phyloP scores from a whole-genome alignment of 169 alveolate species.

The Plasmodium falciparum region DNA sequence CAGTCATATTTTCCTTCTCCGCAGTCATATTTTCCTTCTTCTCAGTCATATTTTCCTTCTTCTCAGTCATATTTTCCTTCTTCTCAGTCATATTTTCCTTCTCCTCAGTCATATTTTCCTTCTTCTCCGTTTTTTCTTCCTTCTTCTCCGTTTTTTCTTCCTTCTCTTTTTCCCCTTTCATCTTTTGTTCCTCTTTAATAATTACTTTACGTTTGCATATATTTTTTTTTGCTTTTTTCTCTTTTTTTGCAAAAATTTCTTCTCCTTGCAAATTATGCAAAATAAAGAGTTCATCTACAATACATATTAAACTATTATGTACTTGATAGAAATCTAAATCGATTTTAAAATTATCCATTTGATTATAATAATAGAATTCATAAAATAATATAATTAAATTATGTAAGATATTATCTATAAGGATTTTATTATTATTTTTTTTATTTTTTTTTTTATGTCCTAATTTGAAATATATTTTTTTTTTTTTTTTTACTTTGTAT shows the following conservation, averaged over 20 bases:
- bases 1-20: no score
- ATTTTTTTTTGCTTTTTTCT: neutral
- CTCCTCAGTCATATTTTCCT: no score
- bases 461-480: no score
- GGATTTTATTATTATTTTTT: slow-evolving; percentile 4
- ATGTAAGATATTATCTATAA: slow-evolving; percentile 8
- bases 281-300: slow-evolving; percentile 55
- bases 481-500: slow-evolving; percentile 32
- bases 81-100: no score
- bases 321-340: slow-evolving; percentile 45
- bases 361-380: slow-evolving; percentile 45
- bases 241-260: neutral
- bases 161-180: neutral
- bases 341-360: slow-evolving; percentile 17
- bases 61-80: no score
- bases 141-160: neutral
- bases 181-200: no score
- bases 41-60: no score
- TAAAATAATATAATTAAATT: slow-evolving; percentile 41
- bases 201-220: neutral
- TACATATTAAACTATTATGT: slow-evolving; percentile 40
- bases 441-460: neutral
- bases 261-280: slow-evolving; percentile 14
- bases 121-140: neutral
- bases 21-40: no score